A percentile compares a stretch with the other conserved stretches of the same genome.
phyloP scores from a whole-genome alignment of 192 early-diverging fungal genomes.

The Blastocladiella britannica region DNA sequence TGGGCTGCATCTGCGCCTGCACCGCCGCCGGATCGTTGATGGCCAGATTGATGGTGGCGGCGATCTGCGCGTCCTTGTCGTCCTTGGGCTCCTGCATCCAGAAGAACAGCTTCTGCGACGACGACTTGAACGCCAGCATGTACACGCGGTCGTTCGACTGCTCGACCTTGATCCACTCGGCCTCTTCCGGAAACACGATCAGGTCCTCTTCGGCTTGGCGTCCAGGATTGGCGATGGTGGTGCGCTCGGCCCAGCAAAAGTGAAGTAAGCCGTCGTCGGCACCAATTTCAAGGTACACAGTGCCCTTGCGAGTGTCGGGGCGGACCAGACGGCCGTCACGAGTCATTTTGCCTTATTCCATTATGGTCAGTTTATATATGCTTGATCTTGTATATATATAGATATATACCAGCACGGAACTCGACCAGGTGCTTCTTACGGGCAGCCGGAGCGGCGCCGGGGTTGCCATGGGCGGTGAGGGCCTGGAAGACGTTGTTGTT shows the following conservation, averaged over 20 bases:
- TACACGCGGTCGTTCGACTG: constrained; percentile 48
- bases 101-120: constrained; percentile 53
- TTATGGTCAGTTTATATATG: too few species aligned
- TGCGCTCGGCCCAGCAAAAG: constrained; percentile 61
- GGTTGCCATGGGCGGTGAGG: background rate
- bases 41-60: constrained; percentile 29
- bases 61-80: constrained; percentile 32
- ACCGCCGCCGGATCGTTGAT: constrained; percentile 24
- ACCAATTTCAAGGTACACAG: constrained; percentile 15
- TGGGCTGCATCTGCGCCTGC: background rate
- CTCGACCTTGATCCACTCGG: constrained; percentile 32
- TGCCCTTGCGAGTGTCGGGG: constrained; percentile 51
- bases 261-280: constrained; percentile 54
- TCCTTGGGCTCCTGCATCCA: constrained; percentile 59
- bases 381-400: too few species aligned
- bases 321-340: constrained; percentile 40
- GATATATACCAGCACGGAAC: constrained; percentile 56
- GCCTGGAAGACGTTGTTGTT: background rate
- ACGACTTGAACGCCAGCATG: constrained; percentile 61
- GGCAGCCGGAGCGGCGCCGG: background rate
- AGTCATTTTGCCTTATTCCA: constrained; percentile 25
- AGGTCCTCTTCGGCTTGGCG: constrained; percentile 19
- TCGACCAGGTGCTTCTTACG: constrained; percentile 16
- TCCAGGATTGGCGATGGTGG: constrained; percentile 23
- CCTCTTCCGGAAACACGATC: constrained; percentile 59